Percentiles rank a stretch among this genome's conserved stretches.
These are phyloP conservation scores for Glebionis coronaria DNA, from an alignment of 129 eudicot species.

Conservation along the genomic window DNA sequence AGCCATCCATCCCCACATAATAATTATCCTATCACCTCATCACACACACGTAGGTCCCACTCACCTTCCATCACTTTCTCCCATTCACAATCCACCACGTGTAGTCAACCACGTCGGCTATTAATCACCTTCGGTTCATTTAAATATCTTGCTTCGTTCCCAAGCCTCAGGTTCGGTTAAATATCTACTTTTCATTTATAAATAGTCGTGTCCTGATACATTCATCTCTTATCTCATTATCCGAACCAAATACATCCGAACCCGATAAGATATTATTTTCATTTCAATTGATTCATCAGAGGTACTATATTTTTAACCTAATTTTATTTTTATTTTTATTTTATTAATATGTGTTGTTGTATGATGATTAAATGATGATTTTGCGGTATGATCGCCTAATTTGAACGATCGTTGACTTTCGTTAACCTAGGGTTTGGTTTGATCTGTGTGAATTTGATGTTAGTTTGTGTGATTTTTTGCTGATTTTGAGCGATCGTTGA, in stretches of 20 bases:
- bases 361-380: not conserved
- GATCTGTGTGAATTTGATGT: not conserved
- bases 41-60: conserved; percentile 33
- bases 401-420: too few species aligned
- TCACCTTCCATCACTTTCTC: conserved; percentile 29
- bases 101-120: conserved; percentile 37
- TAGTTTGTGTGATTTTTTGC: not conserved
- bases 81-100: conserved; percentile 17
- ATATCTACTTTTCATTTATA: conserved; percentile 11
- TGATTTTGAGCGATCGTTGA: not conserved
- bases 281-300: conserved; percentile 12
- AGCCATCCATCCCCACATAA: conserved; percentile 6
- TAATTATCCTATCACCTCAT: conserved; percentile 24
- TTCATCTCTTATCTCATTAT: conserved; percentile 16
- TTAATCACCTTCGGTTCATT: conserved; percentile 3
- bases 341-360: not conserved
- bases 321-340: not conserved
- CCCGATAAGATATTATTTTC: conserved; percentile 26
- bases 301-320: conserved; percentile 25
- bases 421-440: too few species aligned
- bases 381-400: not conserved
- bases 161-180: conserved; percentile 26
- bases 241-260: conserved; percentile 35
- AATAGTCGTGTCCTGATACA: conserved; percentile 8
- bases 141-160: conserved; percentile 9